These are phyloP conservation scores for Cudoniella acicularis DNA, from an alignment of 495 filamentous ascomycete genomes.

Conservation along the genomic window DNA sequence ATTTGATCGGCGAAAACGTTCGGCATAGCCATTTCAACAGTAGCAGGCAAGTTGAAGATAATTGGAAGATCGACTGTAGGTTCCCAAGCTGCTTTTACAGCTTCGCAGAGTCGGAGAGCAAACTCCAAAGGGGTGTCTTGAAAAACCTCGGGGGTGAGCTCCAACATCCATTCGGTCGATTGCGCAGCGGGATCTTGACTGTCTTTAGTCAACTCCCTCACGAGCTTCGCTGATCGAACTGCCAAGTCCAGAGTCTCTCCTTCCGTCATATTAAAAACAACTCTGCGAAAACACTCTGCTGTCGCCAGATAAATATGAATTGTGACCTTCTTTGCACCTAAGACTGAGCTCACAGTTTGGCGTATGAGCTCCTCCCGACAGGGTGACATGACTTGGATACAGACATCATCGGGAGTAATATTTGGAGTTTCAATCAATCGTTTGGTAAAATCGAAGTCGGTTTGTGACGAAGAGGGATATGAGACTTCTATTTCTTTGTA, in stretches of 20 bases:
- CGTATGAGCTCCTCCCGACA: conserved; percentile 72
- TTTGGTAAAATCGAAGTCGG: conserved; percentile 73
- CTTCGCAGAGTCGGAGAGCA: conserved; percentile 73
- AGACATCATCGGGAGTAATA: conserved; percentile 67
- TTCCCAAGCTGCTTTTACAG: conserved; percentile 72
- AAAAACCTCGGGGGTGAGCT: too few relatives aligned
- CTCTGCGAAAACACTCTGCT: too few relatives aligned
- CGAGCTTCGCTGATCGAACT: too few relatives aligned
- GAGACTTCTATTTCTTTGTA: conserved; percentile 81
- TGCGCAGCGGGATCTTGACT: too few relatives aligned
- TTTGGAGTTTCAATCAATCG: conserved; percentile 65
- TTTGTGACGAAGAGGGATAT: conserved; percentile 70
- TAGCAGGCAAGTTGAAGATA: conserved; percentile 94
- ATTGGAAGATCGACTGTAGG: conserved; percentile 75
- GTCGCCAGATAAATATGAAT: conserved; percentile 77
- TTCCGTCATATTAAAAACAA: too few relatives aligned
- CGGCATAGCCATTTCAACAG: conserved; percentile 90
- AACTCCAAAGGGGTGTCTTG: too few relatives aligned
- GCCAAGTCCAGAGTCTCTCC: too few relatives aligned
- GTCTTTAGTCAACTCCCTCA: too few relatives aligned
- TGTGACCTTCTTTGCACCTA: conserved; percentile 72
- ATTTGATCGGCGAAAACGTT: conserved; percentile 95
- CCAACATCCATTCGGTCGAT: too few relatives aligned
- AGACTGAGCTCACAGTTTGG: conserved; percentile 65
- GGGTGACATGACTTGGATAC: conserved; percentile 71